A percentile compares a stretch with the other conserved stretches of the same genome.
These are phyloP conservation scores for Salix purpurea DNA, from an alignment of 345 rosid genomes.

Conservation along the genomic window DNA sequence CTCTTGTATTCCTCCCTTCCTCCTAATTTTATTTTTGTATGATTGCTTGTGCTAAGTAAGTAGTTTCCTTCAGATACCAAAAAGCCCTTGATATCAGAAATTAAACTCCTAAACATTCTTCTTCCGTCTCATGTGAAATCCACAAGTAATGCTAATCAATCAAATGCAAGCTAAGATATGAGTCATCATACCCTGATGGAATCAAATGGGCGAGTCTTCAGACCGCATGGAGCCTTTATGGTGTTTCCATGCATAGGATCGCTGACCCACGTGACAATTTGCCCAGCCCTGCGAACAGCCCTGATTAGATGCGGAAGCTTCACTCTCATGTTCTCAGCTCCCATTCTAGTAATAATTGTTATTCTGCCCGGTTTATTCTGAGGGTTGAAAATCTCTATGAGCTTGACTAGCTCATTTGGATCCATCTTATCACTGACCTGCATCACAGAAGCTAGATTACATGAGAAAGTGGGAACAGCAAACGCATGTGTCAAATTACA, in stretches of 20 bases:
- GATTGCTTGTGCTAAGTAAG: background rate
- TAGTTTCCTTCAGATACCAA: background rate
- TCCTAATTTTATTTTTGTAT: background rate
- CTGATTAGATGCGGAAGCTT: conserved; percentile 84
- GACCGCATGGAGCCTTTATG: conserved; percentile 93
- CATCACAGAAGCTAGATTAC: background rate
- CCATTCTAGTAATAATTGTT: conserved; percentile 82
- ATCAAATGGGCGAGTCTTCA: conserved; percentile 92
- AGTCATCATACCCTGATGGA: conserved; percentile 40
- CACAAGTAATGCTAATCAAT: background rate
- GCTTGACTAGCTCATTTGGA: conserved; percentile 78
- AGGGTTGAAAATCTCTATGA: conserved; percentile 80
- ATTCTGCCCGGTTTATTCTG: conserved; percentile 85
- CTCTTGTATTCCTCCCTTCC: no score
- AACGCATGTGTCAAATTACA: background rate
- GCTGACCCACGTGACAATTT: conserved; percentile 88
- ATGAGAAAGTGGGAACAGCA: background rate
- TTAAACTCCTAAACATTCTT: background rate
- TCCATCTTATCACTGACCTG: conserved; percentile 96
- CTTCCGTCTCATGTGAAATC: background rate
- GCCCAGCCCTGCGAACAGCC: conserved; percentile 75
- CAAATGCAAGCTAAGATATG: background rate
- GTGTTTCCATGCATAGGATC: conserved; percentile 99
- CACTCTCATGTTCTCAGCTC: conserved; percentile 95
- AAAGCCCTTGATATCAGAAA: background rate